A percentile compares a stretch with the other conserved stretches of the same genome.
Conservation (phyloP, 169 alveolate species). For the Cardiosporidium cionae region DNA sequence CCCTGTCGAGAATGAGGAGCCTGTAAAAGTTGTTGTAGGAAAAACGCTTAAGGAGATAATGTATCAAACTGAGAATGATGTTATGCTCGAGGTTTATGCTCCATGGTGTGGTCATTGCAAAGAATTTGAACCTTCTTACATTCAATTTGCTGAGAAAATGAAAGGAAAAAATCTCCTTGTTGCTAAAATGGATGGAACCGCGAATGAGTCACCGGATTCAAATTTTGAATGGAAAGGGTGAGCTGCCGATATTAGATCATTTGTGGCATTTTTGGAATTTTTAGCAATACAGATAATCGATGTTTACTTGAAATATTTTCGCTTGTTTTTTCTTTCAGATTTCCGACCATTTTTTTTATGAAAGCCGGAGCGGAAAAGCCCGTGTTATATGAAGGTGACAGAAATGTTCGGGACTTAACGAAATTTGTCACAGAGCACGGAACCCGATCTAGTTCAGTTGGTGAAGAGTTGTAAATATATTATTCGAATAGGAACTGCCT, state of each 20-base stretch:
- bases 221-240: constrained; percentile 25
- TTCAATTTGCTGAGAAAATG: constrained; percentile 46
- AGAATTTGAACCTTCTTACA: constrained; percentile 71
- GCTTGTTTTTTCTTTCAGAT: constrained; percentile 15
- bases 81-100: constrained; percentile 87
- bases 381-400: constrained; percentile 36
- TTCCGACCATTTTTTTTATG: constrained; percentile 44
- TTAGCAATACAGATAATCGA: neutral
- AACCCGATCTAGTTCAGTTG: too few species aligned
- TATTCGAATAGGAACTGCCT: too few species aligned
- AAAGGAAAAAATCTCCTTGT: constrained; percentile 60
- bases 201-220: constrained; percentile 59
- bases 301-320: neutral
- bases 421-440: constrained; percentile 39
- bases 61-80: constrained; percentile 69
- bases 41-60: constrained; percentile 43
- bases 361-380: constrained; percentile 39
- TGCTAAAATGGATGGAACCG: constrained; percentile 87
- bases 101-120: constrained; percentile 97
- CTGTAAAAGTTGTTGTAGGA: constrained; percentile 56
- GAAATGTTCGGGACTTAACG: constrained; percentile 20
- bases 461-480: too few species aligned
- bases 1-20: constrained; percentile 72
- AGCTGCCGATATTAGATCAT: neutral
- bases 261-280: neutral